Evolutionary conservation across 129 eudicot species (phyloP).

Genomic region (Escallonia herrerae): DNA sequence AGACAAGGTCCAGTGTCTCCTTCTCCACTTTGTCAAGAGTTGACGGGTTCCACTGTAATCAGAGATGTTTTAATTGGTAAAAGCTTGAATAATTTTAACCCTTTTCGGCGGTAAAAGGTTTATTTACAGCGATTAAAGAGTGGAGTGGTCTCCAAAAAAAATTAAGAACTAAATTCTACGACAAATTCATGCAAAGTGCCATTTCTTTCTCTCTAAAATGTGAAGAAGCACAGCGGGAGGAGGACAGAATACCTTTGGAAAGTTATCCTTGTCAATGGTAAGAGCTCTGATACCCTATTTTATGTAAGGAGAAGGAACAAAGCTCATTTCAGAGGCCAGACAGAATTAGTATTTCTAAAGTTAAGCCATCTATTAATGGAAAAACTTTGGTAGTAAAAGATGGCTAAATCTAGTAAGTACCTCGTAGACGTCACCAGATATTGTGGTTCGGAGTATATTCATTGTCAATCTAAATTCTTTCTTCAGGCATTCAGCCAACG

Average conservation of each 20-base stretch:
- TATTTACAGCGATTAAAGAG: not conserved
- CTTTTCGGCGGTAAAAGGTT: not conserved
- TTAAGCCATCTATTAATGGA: not conserved
- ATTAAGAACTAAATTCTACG: not conserved
- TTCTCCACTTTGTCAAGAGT: constrained; percentile 56
- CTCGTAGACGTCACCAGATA: constrained; percentile 94
- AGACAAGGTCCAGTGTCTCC: constrained; percentile 49
- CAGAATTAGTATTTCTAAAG: not conserved
- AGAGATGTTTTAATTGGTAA: not conserved
- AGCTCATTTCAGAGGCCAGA: not conserved
- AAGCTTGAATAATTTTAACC: not conserved
- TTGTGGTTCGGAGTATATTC: constrained; percentile 54
- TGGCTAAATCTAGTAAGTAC: constrained; percentile 20
- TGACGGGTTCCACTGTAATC: constrained; percentile 71
- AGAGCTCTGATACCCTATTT: constrained; percentile 85
- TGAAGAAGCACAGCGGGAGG: not conserved
- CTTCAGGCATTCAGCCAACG: constrained; percentile 72
- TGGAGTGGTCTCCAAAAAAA: not conserved
- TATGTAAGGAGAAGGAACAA: constrained; percentile 1
- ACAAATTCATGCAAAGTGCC: not conserved
- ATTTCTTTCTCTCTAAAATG: too few species aligned
- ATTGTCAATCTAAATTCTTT: constrained; percentile 83
- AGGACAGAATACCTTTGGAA: constrained; percentile 61
- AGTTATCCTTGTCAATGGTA: constrained; percentile 81
- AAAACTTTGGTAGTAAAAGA: not conserved